Conservation (phyloP, 495 filamentous ascomycete genomes). For the Lophium mytilinum region DNA sequence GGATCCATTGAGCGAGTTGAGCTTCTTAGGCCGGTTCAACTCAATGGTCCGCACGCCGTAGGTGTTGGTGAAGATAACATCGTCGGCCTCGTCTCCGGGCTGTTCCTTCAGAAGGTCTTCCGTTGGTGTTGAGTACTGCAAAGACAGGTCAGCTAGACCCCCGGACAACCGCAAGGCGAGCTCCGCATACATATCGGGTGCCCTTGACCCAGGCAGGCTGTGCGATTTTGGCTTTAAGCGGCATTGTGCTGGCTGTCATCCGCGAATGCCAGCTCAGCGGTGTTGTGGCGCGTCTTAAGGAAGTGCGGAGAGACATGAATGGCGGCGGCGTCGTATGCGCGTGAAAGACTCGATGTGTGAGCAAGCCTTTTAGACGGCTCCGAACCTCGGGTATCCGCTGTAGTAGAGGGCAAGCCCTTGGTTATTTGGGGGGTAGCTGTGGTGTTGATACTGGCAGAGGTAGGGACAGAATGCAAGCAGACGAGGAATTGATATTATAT, state of each 20-base stretch:
- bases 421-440: not conserved
- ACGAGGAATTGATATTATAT: not conserved
- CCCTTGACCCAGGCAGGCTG: conserved; percentile 48
- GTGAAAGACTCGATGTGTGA: conserved; percentile 3
- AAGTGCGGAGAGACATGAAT: conserved; percentile 26
- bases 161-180: not conserved
- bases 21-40: conserved; percentile 84
- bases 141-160: not conserved
- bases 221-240: conserved; percentile 75
- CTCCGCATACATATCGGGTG: conserved; percentile 40
- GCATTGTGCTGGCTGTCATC: conserved; percentile 51
- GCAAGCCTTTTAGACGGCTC: conserved; percentile 16
- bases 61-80: conserved; percentile 81
- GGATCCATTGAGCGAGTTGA: conserved; percentile 83
- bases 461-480: not conserved
- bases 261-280: conserved; percentile 25
- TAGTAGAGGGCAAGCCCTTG: not conserved
- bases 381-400: conserved; percentile 24
- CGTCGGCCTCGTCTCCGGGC: conserved; percentile 65
- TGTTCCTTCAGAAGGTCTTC: conserved; percentile 22
- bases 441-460: not conserved
- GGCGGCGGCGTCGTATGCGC: not conserved
- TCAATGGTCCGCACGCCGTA: conserved; percentile 89
- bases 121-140: conserved; percentile 25
- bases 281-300: conserved; percentile 18